phyloP scores from a whole-genome alignment of 2,329 filamentous ascomycete genomes.

The Penicillium sp. region DNA sequence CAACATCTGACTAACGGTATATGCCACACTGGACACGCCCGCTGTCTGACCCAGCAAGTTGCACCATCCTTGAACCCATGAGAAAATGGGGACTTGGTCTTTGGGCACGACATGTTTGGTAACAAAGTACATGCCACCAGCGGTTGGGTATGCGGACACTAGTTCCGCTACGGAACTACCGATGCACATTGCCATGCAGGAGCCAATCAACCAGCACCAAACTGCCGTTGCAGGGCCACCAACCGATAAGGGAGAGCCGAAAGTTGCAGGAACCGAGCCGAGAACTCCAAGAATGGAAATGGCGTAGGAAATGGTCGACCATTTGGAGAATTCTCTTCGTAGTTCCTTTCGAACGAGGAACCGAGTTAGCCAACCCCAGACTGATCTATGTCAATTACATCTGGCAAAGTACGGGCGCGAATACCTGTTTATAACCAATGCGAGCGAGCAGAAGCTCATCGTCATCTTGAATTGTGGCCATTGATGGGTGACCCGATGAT shows the following conservation, averaged over 20 bases:
- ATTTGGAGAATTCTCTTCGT: constrained; percentile 64
- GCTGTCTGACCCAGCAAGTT: constrained; percentile 66
- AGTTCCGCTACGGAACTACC: constrained; percentile 66
- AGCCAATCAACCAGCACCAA: constrained; percentile 67
- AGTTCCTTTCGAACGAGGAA: constrained; percentile 50
- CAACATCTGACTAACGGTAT: constrained; percentile 65
- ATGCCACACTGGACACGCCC: constrained; percentile 63
- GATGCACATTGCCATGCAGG: constrained; percentile 64
- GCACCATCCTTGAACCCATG: constrained; percentile 68
- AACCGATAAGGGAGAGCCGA: constrained; percentile 57
- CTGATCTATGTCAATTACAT: background rate
- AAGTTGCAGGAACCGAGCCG: constrained; percentile 65
- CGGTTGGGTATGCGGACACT: constrained; percentile 66
- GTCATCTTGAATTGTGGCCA: constrained; percentile 53
- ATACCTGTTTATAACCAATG: constrained; percentile 64
- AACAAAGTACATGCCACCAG: constrained; percentile 68
- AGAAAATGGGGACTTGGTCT: constrained; percentile 62
- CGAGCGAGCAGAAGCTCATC: constrained; percentile 61
- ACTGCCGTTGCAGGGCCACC: constrained; percentile 65
- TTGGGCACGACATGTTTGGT: constrained; percentile 64
- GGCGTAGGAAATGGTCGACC: constrained; percentile 66
- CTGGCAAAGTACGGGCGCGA: constrained; percentile 9
- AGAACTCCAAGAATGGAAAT: constrained; percentile 65
- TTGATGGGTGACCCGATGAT: constrained; percentile 18
- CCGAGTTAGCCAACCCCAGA: background rate